Conservation (phyloP, 768 basidiomycete species). For the Epithele typhae region DNA sequence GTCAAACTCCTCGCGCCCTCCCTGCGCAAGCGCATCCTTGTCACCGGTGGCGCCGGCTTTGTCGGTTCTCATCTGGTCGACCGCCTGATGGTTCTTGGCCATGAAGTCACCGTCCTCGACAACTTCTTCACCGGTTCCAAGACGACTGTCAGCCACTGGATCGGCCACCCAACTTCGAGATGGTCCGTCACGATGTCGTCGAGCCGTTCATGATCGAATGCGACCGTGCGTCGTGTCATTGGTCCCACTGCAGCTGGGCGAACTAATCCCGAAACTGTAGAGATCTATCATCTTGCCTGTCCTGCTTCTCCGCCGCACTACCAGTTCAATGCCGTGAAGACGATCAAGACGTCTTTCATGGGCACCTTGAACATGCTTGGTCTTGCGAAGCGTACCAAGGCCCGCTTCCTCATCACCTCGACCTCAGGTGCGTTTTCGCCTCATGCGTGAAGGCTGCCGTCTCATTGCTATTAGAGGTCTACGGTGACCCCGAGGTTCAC, state of each 20-base stretch:
- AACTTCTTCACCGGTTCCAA: constrained; percentile 99
- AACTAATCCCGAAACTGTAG: constrained; percentile 32
- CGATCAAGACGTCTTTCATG: constrained; percentile 97
- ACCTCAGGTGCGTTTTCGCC: constrained; percentile 70
- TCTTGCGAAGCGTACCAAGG: constrained; percentile 95
- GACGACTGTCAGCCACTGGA: constrained; percentile 94
- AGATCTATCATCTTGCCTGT: constrained; percentile 98
- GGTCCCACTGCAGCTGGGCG: not conserved
- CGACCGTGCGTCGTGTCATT: constrained; percentile 63
- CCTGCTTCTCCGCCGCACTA: constrained; percentile 97
- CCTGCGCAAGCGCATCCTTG: constrained; percentile 81
- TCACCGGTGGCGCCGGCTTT: constrained; percentile 98
- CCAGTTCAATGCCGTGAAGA: constrained; percentile 97
- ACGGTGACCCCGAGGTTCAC: constrained; percentile 97
- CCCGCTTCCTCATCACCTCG: constrained; percentile 92
- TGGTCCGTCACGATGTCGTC: constrained; percentile 96
- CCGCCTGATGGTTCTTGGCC: constrained; percentile 94
- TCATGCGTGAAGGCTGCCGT: too few relatives aligned
- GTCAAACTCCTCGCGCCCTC: constrained; percentile 81
- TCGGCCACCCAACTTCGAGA: constrained; percentile 99
- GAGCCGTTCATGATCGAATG: constrained; percentile 99
- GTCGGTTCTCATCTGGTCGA: constrained; percentile 98
- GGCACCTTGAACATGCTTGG: constrained; percentile 99
- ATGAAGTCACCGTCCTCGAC: constrained; percentile 95
- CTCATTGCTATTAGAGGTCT: constrained; percentile 83